A percentile compares a stretch with the other conserved stretches of the same genome.
phyloP scores from a whole-genome alignment of 805 yeast genomes.

The Yarrowia bubula region DNA sequence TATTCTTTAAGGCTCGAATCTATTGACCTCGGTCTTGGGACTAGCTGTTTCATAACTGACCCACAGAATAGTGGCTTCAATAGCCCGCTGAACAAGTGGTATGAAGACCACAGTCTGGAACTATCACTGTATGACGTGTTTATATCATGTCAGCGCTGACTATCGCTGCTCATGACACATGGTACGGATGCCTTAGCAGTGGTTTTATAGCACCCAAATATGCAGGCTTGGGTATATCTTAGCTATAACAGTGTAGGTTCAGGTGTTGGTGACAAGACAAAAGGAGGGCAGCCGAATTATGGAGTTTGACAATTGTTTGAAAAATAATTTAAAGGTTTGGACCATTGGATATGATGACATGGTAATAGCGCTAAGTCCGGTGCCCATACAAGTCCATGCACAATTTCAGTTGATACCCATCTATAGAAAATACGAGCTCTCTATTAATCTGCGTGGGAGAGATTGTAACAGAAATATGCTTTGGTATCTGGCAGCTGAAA shows the following conservation, averaged over 20 bases:
- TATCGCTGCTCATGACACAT: neutral
- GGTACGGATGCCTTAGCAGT: neutral
- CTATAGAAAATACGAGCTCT: neutral
- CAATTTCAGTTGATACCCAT: neutral
- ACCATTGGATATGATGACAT: neutral
- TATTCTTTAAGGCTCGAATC: too few relatives aligned
- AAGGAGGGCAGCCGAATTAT: too few relatives aligned
- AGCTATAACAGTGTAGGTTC: neutral
- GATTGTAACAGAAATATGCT: neutral
- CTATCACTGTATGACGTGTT: too few relatives aligned
- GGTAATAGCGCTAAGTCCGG: neutral
- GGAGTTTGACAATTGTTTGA: too few relatives aligned
- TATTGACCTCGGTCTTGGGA: neutral
- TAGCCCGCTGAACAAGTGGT: neutral
- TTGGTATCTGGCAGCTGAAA: neutral
- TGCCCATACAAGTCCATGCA: neutral
- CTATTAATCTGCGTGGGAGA: neutral
- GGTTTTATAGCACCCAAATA: neutral
- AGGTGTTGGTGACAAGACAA: too few relatives aligned
- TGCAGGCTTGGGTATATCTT: neutral
- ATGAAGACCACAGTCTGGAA: neutral
- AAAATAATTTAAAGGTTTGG: neutral
- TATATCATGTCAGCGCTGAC: neutral
- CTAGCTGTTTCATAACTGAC: neutral
- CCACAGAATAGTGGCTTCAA: too few relatives aligned